These are phyloP conservation scores for Hibiscus mutabilis DNA, from an alignment of 345 rosid genomes.

Conservation along the genomic window DNA sequence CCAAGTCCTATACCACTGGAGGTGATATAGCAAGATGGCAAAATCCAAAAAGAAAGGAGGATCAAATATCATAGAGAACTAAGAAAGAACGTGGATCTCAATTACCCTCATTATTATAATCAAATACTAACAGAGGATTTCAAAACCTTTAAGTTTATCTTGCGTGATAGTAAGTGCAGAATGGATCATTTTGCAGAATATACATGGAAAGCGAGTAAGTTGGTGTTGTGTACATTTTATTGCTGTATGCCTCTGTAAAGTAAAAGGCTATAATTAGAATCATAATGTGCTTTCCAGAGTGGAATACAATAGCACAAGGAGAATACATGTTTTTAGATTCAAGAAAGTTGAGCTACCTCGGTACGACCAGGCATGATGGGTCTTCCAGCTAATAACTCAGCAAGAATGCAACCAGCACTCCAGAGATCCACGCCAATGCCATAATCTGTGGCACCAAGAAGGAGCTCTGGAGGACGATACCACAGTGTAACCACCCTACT, in stretches of 20 bases:
- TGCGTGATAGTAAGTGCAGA: neutral
- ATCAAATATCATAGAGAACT: neutral
- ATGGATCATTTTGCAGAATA: neutral
- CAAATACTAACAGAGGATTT: neutral
- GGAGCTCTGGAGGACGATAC: constrained; percentile 90
- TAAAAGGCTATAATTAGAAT: neutral
- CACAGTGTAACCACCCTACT: constrained; percentile 79
- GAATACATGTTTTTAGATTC: neutral
- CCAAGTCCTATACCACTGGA: neutral
- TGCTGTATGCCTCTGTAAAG: neutral
- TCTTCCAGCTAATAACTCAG: constrained; percentile 69
- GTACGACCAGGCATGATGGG: constrained; percentile 88
- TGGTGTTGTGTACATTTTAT: neutral
- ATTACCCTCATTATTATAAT: neutral
- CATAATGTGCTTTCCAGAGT: neutral
- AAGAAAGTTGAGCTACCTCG: constrained; percentile 36
- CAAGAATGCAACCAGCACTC: constrained; percentile 87
- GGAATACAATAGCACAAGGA: neutral
- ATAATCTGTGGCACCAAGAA: constrained; percentile 83
- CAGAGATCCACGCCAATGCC: constrained; percentile 71
- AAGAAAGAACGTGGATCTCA: neutral
- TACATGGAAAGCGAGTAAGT: neutral
- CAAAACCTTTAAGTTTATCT: neutral
- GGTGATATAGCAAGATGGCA: neutral
- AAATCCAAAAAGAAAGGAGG: neutral